These are phyloP conservation scores for Candida maltosa DNA, from an alignment of 805 yeast genomes.

Conservation along the genomic window DNA sequence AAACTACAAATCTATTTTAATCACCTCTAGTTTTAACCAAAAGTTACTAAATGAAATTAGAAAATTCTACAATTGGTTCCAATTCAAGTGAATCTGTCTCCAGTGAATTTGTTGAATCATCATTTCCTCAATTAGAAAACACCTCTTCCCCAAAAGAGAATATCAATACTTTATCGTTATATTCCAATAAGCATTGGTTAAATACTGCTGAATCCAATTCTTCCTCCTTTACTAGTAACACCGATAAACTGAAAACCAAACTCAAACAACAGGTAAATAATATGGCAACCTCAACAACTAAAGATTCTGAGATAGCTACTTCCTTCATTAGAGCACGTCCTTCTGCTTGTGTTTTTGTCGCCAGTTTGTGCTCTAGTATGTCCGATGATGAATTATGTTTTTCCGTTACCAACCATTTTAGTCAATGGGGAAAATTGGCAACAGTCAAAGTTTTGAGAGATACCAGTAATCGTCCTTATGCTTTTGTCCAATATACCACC, in stretches of 20 bases:
- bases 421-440: conserved; percentile 65
- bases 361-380: conserved; percentile 63
- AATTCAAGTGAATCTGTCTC: conserved; percentile 4
- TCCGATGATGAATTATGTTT: conserved; percentile 70
- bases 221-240: not conserved
- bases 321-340: conserved; percentile 55
- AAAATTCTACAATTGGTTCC: conserved; percentile 1
- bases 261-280: too few species aligned
- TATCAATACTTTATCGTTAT: conserved; percentile 8
- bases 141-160: conserved; percentile 4
- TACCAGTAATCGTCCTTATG: conserved; percentile 79
- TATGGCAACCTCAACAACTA: too few species aligned
- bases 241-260: too few species aligned
- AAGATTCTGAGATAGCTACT: too few species aligned
- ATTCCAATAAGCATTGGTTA: conserved; percentile 5
- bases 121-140: conserved; percentile 3
- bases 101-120: conserved; percentile 1
- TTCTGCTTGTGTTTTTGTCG: conserved; percentile 85
- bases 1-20: too few species aligned
- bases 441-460: conserved; percentile 83
- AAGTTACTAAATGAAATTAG: not conserved
- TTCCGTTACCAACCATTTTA: conserved; percentile 67
- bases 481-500: conserved; percentile 80
- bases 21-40: not conserved
- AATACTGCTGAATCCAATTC: conserved; percentile 4